Conservation (phyloP, 176 grass and related monocot species). For the barley (Hordeum vulgare) region DNA sequence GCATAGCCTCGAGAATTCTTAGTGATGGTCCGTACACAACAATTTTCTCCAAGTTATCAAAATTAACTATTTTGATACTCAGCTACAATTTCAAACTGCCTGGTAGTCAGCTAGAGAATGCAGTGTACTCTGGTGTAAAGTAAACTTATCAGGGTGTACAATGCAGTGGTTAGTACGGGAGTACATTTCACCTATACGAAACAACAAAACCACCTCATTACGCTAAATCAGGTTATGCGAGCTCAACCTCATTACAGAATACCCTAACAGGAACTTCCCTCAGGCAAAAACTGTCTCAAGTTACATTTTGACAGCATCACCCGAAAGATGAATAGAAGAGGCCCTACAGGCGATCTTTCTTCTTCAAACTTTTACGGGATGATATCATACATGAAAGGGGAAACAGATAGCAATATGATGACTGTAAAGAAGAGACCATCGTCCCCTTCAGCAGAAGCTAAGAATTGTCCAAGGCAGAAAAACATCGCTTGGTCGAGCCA, state of each 20-base stretch:
- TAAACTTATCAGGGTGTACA: background rate
- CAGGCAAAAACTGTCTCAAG: background rate
- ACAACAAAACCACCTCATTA: background rate
- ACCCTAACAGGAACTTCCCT: background rate
- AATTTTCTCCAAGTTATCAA: background rate
- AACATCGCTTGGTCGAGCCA: background rate
- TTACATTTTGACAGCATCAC: background rate
- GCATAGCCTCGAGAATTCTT: too few species aligned
- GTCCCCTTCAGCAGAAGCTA: background rate
- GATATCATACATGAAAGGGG: background rate
- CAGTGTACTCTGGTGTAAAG: background rate
- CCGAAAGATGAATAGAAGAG: background rate
- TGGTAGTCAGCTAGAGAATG: background rate
- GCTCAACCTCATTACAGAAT: background rate
- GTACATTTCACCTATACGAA: background rate
- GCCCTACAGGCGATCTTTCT: background rate
- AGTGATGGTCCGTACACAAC: too few species aligned
- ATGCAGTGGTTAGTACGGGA: background rate
- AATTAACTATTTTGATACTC: background rate
- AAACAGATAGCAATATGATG: background rate
- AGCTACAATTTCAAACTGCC: background rate
- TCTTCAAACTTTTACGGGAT: background rate
- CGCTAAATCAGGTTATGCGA: background rate
- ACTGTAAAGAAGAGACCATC: background rate
- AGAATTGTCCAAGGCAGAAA: background rate